A percentile compares a stretch with the other conserved stretches of the same genome.
phyloP scores from a whole-genome alignment of 2,329 filamentous ascomycete species.

The Dothiorella sarmentorum region DNA sequence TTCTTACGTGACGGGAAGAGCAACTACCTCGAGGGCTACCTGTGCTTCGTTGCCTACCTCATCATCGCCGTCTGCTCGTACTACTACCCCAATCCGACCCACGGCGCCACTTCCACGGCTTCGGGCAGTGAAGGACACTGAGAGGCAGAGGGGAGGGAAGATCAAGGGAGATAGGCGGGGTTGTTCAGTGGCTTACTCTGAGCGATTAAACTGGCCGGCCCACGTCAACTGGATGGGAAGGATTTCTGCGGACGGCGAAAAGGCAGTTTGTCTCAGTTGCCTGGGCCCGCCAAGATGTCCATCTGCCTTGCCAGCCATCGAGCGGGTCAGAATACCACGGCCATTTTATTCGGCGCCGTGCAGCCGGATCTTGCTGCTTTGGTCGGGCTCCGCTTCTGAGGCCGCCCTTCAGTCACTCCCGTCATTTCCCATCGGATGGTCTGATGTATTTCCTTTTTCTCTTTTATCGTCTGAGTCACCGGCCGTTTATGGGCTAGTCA shows the following conservation, averaged over 20 bases:
- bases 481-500: too few species aligned
- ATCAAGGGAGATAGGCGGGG: neutral
- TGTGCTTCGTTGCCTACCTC: conserved; percentile 69
- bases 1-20: conserved; percentile 85
- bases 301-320: neutral
- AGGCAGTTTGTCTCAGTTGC: conserved; percentile 14
- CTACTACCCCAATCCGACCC: conserved; percentile 56
- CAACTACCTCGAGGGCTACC: conserved; percentile 82
- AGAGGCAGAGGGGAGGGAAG: neutral
- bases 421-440: neutral
- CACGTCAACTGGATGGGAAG: neutral
- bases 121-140: neutral
- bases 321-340: neutral
- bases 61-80: conserved; percentile 61
- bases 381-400: neutral
- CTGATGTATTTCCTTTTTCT: neutral
- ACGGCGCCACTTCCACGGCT: neutral
- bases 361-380: neutral
- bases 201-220: neutral
- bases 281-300: neutral
- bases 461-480: too few species aligned
- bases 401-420: neutral
- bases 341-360: neutral
- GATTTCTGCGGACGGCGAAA: neutral
- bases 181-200: neutral